phyloP scores from a whole-genome alignment of 164 flowering plant species.

The Sedum album region DNA sequence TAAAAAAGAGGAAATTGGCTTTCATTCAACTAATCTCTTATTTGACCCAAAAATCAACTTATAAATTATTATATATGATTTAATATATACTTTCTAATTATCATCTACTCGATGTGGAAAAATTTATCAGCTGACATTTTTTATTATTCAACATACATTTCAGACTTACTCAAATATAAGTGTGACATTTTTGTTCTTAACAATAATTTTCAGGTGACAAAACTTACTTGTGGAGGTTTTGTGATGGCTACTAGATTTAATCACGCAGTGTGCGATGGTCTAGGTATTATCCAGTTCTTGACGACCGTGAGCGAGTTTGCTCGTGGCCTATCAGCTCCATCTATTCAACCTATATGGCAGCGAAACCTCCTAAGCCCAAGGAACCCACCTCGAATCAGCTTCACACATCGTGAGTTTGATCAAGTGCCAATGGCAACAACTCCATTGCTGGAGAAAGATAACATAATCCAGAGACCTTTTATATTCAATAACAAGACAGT shows the following conservation, averaged over 20 bases:
- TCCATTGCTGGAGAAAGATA: not conserved
- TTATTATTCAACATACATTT: no score
- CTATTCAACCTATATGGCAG: constrained; percentile 35
- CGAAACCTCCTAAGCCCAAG: constrained; percentile 30
- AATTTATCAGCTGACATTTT: no score
- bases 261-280: constrained; percentile 37
- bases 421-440: no score
- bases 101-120: no score
- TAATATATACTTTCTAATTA: no score
- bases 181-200: no score
- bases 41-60: no score
- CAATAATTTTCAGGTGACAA: constrained; percentile 34
- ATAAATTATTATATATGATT: no score
- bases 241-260: constrained; percentile 27
- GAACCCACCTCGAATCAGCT: constrained; percentile 24
- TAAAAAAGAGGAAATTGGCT: no score
- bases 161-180: no score
- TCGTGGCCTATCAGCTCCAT: constrained; percentile 26
- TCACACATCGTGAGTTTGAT: not conserved
- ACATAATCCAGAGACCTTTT: not conserved
- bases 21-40: no score
- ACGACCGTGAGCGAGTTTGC: constrained; percentile 32
- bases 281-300: constrained; percentile 31
- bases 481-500: not conserved
- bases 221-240: constrained; percentile 29